A percentile compares a stretch with the other conserved stretches of the same genome.
phyloP scores from a whole-genome alignment of 495 filamentous ascomycete species.

The Xylaria bambusicola region DNA sequence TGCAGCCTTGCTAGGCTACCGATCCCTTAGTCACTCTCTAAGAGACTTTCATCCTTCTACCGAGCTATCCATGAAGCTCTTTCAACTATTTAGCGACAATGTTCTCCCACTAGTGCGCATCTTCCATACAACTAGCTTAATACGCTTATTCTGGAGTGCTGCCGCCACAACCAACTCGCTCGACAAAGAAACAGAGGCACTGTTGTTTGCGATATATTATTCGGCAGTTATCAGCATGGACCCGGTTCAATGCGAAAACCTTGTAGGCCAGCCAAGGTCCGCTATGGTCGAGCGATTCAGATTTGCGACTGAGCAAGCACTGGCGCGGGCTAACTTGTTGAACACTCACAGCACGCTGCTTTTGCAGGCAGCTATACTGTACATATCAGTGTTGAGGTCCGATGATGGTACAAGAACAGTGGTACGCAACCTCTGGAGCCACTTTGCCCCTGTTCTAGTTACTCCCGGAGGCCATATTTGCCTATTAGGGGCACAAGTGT shows the following conservation, averaged over 20 bases:
- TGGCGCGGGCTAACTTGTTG: constrained; percentile 47
- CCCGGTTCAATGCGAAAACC: constrained; percentile 36
- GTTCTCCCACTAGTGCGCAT: constrained; percentile 53
- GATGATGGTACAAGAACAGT: constrained; percentile 41
- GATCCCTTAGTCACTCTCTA: constrained; percentile 19
- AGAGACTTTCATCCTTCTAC: constrained; percentile 52
- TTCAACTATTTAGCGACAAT: constrained; percentile 56
- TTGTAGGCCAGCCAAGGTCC: constrained; percentile 43
- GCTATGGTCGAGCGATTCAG: constrained; percentile 41
- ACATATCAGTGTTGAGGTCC: constrained; percentile 34
- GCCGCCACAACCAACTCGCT: constrained; percentile 35
- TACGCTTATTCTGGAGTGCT: constrained; percentile 47
- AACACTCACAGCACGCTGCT: constrained; percentile 46
- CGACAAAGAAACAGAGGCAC: constrained; percentile 41
- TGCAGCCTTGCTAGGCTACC: constrained; percentile 17
- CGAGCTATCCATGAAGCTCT: constrained; percentile 43
- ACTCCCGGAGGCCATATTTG: no score
- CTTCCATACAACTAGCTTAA: constrained; percentile 51
- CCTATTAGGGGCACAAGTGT: no score
- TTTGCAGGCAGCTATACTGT: constrained; percentile 51
- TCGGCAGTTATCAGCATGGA: constrained; percentile 43
- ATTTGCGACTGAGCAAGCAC: constrained; percentile 46
- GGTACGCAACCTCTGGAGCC: no score
- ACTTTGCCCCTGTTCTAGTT: no score
- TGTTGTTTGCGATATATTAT: constrained; percentile 56